Evolutionary conservation across 2,329 filamentous ascomycete species (phyloP), one percentile per base, ranked within the genome.

Genomic region (Teratosphaeria epicoccoides): DNA sequence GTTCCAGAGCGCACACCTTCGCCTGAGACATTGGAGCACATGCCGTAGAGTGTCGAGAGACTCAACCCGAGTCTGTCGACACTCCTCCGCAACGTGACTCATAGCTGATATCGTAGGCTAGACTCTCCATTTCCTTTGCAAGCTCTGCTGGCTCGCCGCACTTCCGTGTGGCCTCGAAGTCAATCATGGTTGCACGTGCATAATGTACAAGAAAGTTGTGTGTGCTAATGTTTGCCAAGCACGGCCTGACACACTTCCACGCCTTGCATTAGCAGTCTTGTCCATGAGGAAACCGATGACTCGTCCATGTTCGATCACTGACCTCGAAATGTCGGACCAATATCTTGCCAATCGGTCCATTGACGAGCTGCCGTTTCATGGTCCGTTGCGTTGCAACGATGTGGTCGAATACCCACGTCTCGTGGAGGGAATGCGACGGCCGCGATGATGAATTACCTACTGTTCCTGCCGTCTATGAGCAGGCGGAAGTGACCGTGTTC

Each of bases 391-490:
- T 59, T 54, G 22, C 28, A 69, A 54, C 24, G 72, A 57, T 9
- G 56, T 49, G 11, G 68, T 68, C 7, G 17, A 22, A 23, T 40
- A 49, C 5, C 29, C 50, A 69, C 59, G 49, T 71, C 65, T 29
- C 67, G 62, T 17, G 50, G 51, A 24, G 62, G 59, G 46, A 67
- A 65, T 2, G 68, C 49, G 47, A 68, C 66, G 10, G 64, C 54
- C 7, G 68, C 68, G 24, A 74, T 62, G 11, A 64, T 69, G 26
- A 74, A 58, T 53, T 74, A 73, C 59, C 72, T 73, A 60, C 74
- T 61, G 49, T 64, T 52, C 22, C 61, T 62, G 23, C 56, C 58
- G 52, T 70, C 61, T 26, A 72, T 62, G 1, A 73, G 62, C 47
- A 72, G 62, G 45, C 71, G 68, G 50, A 69, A 70, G 46, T 71